Evolutionary conservation across 306 rosid species (phyloP), one percentile per base, ranked within the genome.

Genomic region (Vigna reflexopilosa): DNA sequence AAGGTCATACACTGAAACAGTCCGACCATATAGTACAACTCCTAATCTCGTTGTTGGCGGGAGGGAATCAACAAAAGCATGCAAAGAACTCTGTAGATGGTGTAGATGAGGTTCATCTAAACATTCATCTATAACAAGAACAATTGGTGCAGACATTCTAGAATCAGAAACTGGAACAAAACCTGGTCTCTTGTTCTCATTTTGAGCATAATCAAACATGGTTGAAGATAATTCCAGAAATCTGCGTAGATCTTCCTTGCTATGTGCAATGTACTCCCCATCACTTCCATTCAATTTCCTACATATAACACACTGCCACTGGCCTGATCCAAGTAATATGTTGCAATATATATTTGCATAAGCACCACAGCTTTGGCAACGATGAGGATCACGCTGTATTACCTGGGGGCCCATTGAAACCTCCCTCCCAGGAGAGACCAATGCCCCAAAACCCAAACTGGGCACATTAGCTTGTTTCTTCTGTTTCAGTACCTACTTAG

Each of bases 261-360:
- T 87, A 52, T 86, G 85, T 38, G 93, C 95, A 50, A 87, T 77
- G 64, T 96, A 96, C 86, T 96, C 99, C 4, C 94, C 93, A 12
- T 89, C 94, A 77, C 98, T 96, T 79, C 88, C 93, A 80, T 93
- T 96, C 79, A 93, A 85, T 59, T 93, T 79, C 78, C 94, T 75
- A 80, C 99, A 96, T 72, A 96, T 84, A 55, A 96, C 97, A 84
- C 99, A 96, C 78, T 96, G 97, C 98, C 99, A 96, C 89, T 96
- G 98, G 72, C 99, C 99, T 76, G 99, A 96, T 67, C 98, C 97
- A 81, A 87, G 81, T 79, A 96, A 85, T 76, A 96, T 86, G 68
- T 90, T 91, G 91, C 98, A 87, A 72, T 91, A 90, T 72, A 86
- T 58, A 80, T 93, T 96, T 58, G 98, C 94, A 87, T 90, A 96